These are phyloP conservation scores for Suhomyces wounanorum DNA, from an alignment of 1,139 yeast species.

Conservation along the genomic window DNA sequence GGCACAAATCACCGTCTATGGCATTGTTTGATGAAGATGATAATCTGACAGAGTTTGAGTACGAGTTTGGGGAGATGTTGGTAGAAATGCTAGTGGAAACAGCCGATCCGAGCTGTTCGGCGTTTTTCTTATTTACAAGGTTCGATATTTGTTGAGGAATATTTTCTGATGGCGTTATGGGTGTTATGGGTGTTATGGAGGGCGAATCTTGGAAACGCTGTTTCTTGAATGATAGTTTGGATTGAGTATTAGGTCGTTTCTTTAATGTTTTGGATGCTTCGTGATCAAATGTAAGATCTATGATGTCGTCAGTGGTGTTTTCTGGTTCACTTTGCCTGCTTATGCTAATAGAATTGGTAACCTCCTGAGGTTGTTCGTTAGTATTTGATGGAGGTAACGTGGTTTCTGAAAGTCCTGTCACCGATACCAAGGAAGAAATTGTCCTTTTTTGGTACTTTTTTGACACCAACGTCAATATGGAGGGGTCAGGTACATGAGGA, in stretches of 20 bases:
- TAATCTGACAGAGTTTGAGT: neutral
- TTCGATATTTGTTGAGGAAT: neutral
- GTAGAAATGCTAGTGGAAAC: neutral
- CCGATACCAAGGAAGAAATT: neutral
- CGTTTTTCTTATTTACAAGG: neutral
- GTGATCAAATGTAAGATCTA: conserved; percentile 11
- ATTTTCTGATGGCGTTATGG: neutral
- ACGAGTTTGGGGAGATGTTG: neutral
- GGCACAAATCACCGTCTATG: neutral
- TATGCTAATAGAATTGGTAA: neutral
- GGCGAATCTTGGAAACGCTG: neutral
- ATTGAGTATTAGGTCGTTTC: neutral
- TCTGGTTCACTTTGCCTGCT: neutral
- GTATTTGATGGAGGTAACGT: neutral
- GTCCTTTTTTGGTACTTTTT: conserved; percentile 8
- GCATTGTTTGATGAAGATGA: neutral
- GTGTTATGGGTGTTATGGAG: neutral
- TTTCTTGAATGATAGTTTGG: neutral
- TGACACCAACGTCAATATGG: conserved; percentile 6
- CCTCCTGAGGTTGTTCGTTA: neutral
- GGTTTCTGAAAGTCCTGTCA: neutral
- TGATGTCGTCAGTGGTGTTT: conserved; percentile 6
- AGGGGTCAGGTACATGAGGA: conserved; percentile 12
- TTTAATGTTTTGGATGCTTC: neutral
- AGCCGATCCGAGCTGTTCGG: neutral